Percentiles rank a stretch among this genome's conserved stretches.
phyloP scores from a whole-genome alignment of 2,329 filamentous ascomycete species.

The Penicillium corylophilum region DNA sequence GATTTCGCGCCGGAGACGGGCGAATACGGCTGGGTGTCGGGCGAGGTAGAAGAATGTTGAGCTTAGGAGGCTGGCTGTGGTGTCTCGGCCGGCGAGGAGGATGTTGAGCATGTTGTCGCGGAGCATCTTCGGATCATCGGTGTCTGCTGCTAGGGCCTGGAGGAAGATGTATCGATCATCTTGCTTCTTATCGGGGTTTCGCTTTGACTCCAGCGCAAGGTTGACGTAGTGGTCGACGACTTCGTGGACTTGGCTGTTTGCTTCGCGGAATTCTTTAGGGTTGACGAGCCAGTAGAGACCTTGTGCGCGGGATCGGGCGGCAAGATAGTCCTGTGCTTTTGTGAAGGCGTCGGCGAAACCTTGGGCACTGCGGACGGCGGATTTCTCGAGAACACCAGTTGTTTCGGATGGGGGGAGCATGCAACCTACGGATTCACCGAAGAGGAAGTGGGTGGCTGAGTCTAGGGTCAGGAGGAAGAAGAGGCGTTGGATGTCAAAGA shows the following conservation, averaged over 20 bases:
- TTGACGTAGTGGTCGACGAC: slow-evolving; percentile 53
- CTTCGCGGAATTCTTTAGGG: slow-evolving; percentile 41
- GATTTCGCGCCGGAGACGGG: slow-evolving; percentile 37
- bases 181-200: slow-evolving; percentile 32
- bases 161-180: slow-evolving; percentile 49
- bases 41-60: slow-evolving; percentile 51
- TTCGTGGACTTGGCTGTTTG: slow-evolving; percentile 44
- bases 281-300: slow-evolving; percentile 41
- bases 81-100: slow-evolving; percentile 54
- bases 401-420: slow-evolving; percentile 34
- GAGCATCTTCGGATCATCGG: slow-evolving; percentile 46
- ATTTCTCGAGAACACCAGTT: slow-evolving; percentile 52
- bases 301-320: slow-evolving; percentile 29
- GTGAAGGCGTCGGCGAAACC: slow-evolving; percentile 41
- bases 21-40: slow-evolving; percentile 37
- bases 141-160: slow-evolving; percentile 48
- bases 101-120: slow-evolving; percentile 53
- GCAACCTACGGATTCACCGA: slow-evolving; percentile 71
- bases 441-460: slow-evolving; percentile 80
- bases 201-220: slow-evolving; percentile 40
- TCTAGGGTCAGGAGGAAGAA: slow-evolving; percentile 83
- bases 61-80: slow-evolving; percentile 48
- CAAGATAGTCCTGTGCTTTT: slow-evolving; percentile 32
- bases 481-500: slow-evolving; percentile 71
- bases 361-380: slow-evolving; percentile 31